Percentiles rank a stretch among this genome's conserved stretches.
Conservation (phyloP, 495 filamentous ascomycete genomes). For the Jackrogersella minutella region DNA sequence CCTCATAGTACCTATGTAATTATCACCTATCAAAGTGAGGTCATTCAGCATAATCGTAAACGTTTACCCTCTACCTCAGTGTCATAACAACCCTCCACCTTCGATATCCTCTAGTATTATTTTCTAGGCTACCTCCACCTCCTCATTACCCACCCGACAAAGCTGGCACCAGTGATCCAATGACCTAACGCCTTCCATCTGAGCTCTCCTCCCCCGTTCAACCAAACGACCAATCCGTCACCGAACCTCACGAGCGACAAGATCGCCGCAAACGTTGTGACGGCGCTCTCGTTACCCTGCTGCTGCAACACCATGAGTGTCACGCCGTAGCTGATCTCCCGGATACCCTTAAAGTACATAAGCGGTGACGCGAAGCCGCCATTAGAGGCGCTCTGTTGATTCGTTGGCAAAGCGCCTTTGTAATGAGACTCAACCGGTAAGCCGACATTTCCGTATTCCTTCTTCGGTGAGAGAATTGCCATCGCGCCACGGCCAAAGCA, state of each 20-base stretch:
- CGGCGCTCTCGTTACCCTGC: conserved; percentile 9
- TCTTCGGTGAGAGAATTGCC: conserved; percentile 13
- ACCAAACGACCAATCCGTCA: conserved; percentile 29
- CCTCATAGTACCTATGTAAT: no score
- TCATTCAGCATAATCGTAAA: no score
- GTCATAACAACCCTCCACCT: no score
- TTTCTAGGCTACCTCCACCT: conserved; percentile 9
- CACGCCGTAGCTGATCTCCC: conserved; percentile 22
- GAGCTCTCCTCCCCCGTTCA: conserved; percentile 15
- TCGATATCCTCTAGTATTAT: no score
- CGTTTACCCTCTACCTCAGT: no score
- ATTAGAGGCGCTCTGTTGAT: background rate
- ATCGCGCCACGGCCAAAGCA: conserved; percentile 20
- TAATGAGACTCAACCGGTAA: conserved; percentile 10
- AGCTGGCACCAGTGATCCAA: conserved; percentile 25
- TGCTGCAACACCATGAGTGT: conserved; percentile 11
- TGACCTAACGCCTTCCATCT: conserved; percentile 19
- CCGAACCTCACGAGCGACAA: conserved; percentile 24
- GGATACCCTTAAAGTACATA: conserved; percentile 34
- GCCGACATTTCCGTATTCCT: conserved; percentile 19
- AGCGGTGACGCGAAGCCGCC: conserved; percentile 18
- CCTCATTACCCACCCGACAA: conserved; percentile 16
- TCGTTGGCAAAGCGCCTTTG: background rate
- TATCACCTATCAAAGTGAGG: no score
- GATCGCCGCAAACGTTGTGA: conserved; percentile 23